Percentiles rank a stretch among this genome's conserved stretches.
phyloP scores from a whole-genome alignment of 164 flowering plant genomes.

The Kalanchoe fedtschenkoi region DNA sequence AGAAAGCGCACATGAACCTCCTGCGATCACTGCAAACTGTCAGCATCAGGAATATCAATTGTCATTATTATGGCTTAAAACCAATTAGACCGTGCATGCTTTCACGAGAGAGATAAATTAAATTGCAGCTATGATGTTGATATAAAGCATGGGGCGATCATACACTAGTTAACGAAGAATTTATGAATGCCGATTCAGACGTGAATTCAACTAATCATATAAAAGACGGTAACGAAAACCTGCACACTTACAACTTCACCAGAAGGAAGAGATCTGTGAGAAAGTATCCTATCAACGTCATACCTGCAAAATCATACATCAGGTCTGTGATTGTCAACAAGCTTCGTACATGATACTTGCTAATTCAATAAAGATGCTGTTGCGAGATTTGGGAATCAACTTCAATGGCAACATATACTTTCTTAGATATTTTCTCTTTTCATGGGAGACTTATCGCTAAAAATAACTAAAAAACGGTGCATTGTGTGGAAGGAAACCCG shows the following conservation, averaged over 20 bases:
- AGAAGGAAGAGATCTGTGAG: constrained; percentile 45
- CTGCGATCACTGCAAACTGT: constrained; percentile 19
- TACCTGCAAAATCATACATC: constrained; percentile 47
- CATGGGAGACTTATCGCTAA: not conserved
- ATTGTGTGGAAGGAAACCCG: not conserved
- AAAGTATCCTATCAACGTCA: constrained; percentile 62
- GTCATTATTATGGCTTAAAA: not conserved
- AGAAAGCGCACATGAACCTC: constrained; percentile 41
- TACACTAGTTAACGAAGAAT: not conserved
- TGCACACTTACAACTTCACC: constrained; percentile 75
- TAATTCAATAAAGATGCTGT: not conserved
- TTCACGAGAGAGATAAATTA: not conserved
- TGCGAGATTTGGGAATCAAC: not conserved
- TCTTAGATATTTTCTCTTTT: not conserved
- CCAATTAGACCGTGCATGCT: not conserved
- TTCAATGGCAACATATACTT: not conserved
- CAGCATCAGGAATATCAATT: constrained; percentile 1
- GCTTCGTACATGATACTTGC: not conserved
- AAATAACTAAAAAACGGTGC: not conserved
- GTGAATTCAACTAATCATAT: not conserved
- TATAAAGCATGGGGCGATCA: not conserved
- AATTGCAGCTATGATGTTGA: not conserved
- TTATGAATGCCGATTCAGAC: not conserved
- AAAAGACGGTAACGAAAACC: not conserved
- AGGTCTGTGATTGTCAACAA: not conserved